These are phyloP conservation scores for Cystobasidium pallidum DNA, from an alignment of 1,284 basidiomycete species.

Conservation along the genomic window DNA sequence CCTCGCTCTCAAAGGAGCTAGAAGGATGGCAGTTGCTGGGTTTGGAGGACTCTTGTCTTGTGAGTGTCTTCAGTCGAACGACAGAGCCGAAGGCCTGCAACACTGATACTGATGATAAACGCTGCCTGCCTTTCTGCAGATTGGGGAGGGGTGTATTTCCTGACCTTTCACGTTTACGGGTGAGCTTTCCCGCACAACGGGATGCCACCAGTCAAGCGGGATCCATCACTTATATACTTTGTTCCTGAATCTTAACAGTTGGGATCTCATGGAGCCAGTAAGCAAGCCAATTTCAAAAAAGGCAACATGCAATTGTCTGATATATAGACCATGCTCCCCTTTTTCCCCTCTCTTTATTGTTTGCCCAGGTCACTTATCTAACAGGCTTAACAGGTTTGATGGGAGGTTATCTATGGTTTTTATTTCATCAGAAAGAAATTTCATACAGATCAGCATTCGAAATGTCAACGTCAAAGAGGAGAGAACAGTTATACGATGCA, in stretches of 20 bases:
- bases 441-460: constrained; percentile 36
- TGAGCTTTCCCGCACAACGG: neutral
- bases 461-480: constrained; percentile 42
- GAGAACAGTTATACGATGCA: constrained; percentile 43
- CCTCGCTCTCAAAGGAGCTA: constrained; percentile 35
- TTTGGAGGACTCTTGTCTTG: constrained; percentile 38
- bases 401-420: constrained; percentile 40
- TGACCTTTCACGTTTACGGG: constrained; percentile 36
- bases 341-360: neutral
- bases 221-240: neutral
- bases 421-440: constrained; percentile 39
- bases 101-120: neutral
- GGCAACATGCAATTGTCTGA: neutral
- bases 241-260: neutral
- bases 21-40: constrained; percentile 38
- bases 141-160: constrained; percentile 40
- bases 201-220: too few species aligned
- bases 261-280: constrained; percentile 44
- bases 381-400: constrained; percentile 43
- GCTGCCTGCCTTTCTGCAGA: neutral
- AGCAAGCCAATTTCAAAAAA: neutral
- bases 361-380: constrained; percentile 29
- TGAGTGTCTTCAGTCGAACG: neutral
- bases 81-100: too few species aligned
- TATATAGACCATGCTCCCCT: neutral